Evolutionary conservation across 2,329 filamentous ascomycete species (phyloP).

Genomic region (Clonostachys sp.): DNA sequence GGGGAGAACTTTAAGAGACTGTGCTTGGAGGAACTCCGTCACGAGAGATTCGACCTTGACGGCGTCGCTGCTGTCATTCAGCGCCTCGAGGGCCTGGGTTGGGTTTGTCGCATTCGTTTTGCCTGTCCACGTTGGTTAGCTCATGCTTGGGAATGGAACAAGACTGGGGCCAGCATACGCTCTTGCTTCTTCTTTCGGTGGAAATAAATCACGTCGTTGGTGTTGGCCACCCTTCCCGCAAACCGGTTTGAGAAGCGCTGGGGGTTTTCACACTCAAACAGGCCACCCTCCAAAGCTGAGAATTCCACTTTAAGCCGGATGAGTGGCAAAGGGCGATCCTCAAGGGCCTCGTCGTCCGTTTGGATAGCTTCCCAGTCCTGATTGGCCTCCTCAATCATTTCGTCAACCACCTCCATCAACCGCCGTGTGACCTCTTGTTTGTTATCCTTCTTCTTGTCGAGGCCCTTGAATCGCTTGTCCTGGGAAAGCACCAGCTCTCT

Average conservation of each 20-base stretch:
- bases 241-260: slow-evolving; percentile 95
- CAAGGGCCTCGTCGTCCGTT: slow-evolving; percentile 53
- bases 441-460: slow-evolving; percentile 81
- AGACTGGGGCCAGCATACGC: slow-evolving; percentile 11
- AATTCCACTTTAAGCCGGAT: slow-evolving; percentile 90
- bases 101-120: slow-evolving; percentile 42
- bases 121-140: slow-evolving; percentile 12
- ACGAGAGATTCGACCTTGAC: slow-evolving; percentile 89
- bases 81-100: slow-evolving; percentile 56
- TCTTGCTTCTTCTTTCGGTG: slow-evolving; percentile 75
- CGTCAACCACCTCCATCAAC: slow-evolving; percentile 73
- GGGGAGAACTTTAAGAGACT: slow-evolving; percentile 87
- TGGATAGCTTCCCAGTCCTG: slow-evolving; percentile 78
- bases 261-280: slow-evolving; percentile 89
- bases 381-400: slow-evolving; percentile 82
- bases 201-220: slow-evolving; percentile 90
- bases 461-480: slow-evolving; percentile 69
- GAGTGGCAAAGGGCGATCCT: slow-evolving; percentile 69
- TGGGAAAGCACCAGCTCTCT: slow-evolving; percentile 73
- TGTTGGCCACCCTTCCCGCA: slow-evolving; percentile 84
- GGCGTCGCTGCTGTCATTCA: slow-evolving; percentile 50
- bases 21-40: slow-evolving; percentile 77
- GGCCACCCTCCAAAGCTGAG: slow-evolving; percentile 75
- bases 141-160: not conserved
- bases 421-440: slow-evolving; percentile 73